Percentiles rank a stretch among this genome's conserved stretches.
Conservation (phyloP, 352 stramenopile species). For the Globisporangium splendens region DNA sequence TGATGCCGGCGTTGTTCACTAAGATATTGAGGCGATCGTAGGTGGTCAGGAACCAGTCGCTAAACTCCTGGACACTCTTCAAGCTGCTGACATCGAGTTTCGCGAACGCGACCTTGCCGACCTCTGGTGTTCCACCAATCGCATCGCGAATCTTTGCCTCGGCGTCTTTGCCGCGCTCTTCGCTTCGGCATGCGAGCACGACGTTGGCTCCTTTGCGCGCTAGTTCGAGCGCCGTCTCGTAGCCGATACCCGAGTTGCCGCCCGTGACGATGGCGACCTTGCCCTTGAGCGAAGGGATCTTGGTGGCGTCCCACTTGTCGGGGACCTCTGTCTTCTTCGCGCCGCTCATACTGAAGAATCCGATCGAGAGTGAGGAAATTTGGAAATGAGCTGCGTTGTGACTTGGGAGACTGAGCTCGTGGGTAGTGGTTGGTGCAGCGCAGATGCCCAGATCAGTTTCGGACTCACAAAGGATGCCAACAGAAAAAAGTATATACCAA, state of each 20-base stretch:
- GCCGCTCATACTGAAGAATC: too few relatives aligned
- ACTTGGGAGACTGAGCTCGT: too few relatives aligned
- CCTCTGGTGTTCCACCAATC: background rate
- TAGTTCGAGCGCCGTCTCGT: constrained; percentile 30
- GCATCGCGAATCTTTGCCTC: background rate
- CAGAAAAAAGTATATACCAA: too few relatives aligned
- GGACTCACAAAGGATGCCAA: too few relatives aligned
- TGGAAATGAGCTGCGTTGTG: too few relatives aligned
- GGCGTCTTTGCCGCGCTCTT: background rate
- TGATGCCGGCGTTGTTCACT: constrained; percentile 34
- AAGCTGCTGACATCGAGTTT: constrained; percentile 3
- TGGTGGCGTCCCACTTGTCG: constrained; percentile 17
- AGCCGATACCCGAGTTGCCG: constrained; percentile 75
- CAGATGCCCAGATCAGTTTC: too few relatives aligned
- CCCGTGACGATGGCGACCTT: constrained; percentile 79
- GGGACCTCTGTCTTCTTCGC: constrained; percentile 10
- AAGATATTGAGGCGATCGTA: constrained; percentile 22
- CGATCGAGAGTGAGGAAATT: too few relatives aligned
- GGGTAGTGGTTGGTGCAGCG: too few relatives aligned
- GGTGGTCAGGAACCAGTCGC: constrained; percentile 8
- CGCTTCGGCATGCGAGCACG: constrained; percentile 51
- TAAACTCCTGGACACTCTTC: constrained; percentile 11
- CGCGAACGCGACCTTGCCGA: background rate
- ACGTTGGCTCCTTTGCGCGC: constrained; percentile 59
- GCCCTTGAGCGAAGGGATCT: constrained; percentile 29